Conservation (phyloP, 306 rosid species). For the Prunus dulcis region DNA sequence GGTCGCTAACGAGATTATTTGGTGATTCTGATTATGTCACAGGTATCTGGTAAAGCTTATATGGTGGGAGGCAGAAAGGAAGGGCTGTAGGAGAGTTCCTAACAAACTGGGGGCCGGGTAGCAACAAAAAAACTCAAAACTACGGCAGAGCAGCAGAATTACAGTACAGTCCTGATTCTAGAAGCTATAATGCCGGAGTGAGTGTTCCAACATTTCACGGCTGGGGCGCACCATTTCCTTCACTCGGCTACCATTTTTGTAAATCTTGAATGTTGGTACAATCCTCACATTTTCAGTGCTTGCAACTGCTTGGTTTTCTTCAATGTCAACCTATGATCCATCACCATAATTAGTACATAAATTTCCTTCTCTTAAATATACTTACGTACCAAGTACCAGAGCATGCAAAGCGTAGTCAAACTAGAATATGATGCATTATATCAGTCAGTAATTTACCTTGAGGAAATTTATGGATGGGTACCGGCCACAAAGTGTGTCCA, state of each 20-base stretch:
- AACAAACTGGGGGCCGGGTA: slow-evolving; percentile 28
- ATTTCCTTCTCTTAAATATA: background rate
- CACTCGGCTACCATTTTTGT: slow-evolving; percentile 76
- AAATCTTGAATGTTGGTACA: slow-evolving; percentile 95
- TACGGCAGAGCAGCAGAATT: slow-evolving; percentile 29
- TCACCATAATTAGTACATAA: slow-evolving; percentile 11
- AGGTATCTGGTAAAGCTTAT: slow-evolving; percentile 45
- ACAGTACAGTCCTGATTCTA: slow-evolving; percentile 40
- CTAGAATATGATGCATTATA: background rate
- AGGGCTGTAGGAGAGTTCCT: slow-evolving; percentile 36
- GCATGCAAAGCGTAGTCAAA: background rate
- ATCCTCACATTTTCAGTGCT: slow-evolving; percentile 69
- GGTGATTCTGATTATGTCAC: slow-evolving; percentile 53
- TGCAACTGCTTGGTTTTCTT: slow-evolving; percentile 56
- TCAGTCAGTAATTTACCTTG: slow-evolving; percentile 44
- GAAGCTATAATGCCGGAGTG: slow-evolving; percentile 86
- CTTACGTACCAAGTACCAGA: background rate
- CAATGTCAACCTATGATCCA: slow-evolving; percentile 69
- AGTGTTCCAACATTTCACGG: slow-evolving; percentile 81
- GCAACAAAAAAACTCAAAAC: slow-evolving; percentile 27
- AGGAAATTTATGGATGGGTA: slow-evolving; percentile 87
- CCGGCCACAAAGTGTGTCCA: slow-evolving; percentile 68
- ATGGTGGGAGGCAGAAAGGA: slow-evolving; percentile 43
- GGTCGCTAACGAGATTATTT: slow-evolving; percentile 60
- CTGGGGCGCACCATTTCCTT: slow-evolving; percentile 89